phyloP scores from a whole-genome alignment of 257 asterid genomes.

The Primulina eburnea region DNA sequence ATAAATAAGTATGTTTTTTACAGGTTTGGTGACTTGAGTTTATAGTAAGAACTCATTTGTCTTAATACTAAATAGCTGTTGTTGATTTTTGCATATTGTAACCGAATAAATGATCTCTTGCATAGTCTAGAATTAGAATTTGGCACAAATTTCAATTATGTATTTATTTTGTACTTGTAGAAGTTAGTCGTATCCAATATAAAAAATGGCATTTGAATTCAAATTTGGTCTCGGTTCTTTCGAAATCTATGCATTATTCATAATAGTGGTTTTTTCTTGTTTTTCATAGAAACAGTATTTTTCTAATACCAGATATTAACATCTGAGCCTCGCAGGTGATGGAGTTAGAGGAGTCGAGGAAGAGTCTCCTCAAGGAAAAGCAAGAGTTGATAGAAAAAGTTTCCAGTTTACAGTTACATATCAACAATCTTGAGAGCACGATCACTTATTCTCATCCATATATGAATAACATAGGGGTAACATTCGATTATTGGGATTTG shows the following conservation, averaged over 20 bases:
- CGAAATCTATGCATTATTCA: neutral
- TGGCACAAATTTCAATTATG: too few relatives aligned
- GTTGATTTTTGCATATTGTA: too few relatives aligned
- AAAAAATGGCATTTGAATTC: neutral
- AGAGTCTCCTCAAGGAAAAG: slow-evolving; percentile 49
- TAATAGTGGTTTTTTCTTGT: neutral
- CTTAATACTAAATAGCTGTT: too few relatives aligned
- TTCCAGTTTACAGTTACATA: slow-evolving; percentile 50
- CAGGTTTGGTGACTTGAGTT: too few relatives aligned
- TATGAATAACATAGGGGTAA: slow-evolving; percentile 39
- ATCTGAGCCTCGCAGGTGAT: slow-evolving; percentile 64
- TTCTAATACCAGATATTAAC: slow-evolving; percentile 49
- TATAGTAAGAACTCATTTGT: too few relatives aligned
- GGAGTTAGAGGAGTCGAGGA: slow-evolving; percentile 59
- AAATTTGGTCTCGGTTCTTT: neutral
- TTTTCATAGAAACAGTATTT: slow-evolving; percentile 27
- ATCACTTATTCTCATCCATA: slow-evolving; percentile 35
- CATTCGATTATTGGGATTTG: slow-evolving; percentile 20
- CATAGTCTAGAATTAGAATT: too few relatives aligned
- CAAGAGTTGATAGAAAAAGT: slow-evolving; percentile 42
- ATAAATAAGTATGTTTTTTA: too few relatives aligned
- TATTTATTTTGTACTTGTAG: neutral
- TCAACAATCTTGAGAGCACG: slow-evolving; percentile 45
- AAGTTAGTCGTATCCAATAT: neutral
- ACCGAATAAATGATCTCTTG: neutral